Base-by-base conservation (phyloP, 305 asterid species). In the Nicotiana rustica region DNA sequence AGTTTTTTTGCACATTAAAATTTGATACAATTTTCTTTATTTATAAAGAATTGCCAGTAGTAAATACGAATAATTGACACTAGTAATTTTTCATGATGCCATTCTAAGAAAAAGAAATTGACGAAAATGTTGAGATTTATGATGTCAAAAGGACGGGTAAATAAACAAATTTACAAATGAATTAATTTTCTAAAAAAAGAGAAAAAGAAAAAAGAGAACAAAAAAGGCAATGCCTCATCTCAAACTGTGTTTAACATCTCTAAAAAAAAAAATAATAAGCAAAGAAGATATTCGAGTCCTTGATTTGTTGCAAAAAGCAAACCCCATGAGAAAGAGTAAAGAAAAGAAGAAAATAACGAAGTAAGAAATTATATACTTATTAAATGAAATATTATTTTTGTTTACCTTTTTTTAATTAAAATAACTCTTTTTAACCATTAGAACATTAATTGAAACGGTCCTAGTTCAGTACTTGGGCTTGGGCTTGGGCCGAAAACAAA, bases 391-490 rank as follows among this genome's bases (percentile, higher is more conserved):
- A 49, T 49, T 47, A 49, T 49, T 73, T 73, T 10, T 41, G 59
- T 70, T 73, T 73, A 13, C 7, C 21, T 2, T 4, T 21, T 73
- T 73, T 19, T 49, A 18, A 1, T 66, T 14, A 5, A 8, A 69
- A 69, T 4, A 69, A 71, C 38, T 71, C 38, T 0, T 73, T 49
- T 71, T 73, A 19, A 14, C 18, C 44, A 49, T 73, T 49, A 73
- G 44, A 71, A 71, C 78, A 44, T 71, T 71, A 47, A 71, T 44
- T 71, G 57, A 69, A 41, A 68, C 17, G 19, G 77, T 69, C 49
- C 57, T 4, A 69, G 77, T 38, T 29, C 56, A 18, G 29, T 25
- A 25, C 29, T 25, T 25, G 25, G 79, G 62, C 44, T 52, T n/a
- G 67, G 66, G 14, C 1, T 77, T 44, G 52, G 78, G 21, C 61